These are phyloP conservation scores for Dactylellina leptospora DNA, from an alignment of 2,329 filamentous ascomycete genomes.

Conservation along the genomic window DNA sequence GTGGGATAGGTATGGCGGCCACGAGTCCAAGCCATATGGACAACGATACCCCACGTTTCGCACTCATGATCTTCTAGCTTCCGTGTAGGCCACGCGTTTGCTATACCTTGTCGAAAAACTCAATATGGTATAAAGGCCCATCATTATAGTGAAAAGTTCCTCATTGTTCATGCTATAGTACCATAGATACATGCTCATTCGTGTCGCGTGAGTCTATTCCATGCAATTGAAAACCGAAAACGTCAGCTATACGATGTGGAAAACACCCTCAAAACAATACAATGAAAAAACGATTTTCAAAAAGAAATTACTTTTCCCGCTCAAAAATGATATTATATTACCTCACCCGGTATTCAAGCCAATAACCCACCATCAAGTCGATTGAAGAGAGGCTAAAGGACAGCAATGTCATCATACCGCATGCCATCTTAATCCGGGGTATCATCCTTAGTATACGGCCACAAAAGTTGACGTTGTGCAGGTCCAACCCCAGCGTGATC, in stretches of 20 bases:
- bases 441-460: constrained; percentile 49
- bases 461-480: constrained; percentile 23
- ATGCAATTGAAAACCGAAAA: background rate
- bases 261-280: constrained; percentile 7
- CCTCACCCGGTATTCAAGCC: no score
- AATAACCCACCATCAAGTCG: constrained; percentile 4
- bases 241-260: background rate
- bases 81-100: background rate
- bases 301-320: constrained; percentile 7
- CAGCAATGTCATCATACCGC: no score
- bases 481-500: constrained; percentile 14
- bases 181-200: constrained; percentile 9
- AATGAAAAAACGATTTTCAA: background rate
- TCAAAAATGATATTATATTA: constrained; percentile 20
- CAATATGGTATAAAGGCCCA: no score
- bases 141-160: background rate
- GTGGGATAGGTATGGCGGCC: constrained; percentile 21
- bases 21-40: constrained; percentile 35
- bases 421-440: constrained; percentile 28
- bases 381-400: background rate
- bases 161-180: constrained; percentile 1
- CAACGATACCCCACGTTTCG: constrained; percentile 27
- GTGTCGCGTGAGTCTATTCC: constrained; percentile 31
- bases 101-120: background rate
- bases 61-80: background rate